These are phyloP conservation scores for Pseudocercospora eumusae DNA, from an alignment of 2,329 filamentous ascomycete species.

Conservation along the genomic window DNA sequence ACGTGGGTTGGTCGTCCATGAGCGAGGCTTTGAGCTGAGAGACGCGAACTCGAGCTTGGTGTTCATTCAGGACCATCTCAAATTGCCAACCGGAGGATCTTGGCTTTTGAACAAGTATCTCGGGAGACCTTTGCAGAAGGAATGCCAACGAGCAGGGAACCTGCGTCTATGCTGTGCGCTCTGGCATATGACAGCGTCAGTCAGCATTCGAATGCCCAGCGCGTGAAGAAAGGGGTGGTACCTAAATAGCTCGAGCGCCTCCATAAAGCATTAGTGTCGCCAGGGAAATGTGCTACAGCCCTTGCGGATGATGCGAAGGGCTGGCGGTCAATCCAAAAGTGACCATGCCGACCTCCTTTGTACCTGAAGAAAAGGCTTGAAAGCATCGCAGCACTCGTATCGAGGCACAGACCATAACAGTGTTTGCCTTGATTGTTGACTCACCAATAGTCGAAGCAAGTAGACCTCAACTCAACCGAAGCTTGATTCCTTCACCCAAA, in stretches of 20 bases:
- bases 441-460: too few species aligned
- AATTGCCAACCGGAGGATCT: background rate
- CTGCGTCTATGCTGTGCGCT: background rate
- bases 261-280: background rate
- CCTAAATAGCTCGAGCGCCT: background rate
- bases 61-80: background rate
- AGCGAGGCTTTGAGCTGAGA: conserved; percentile 15
- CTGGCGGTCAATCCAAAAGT: too few species aligned
- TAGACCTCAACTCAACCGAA: too few species aligned
- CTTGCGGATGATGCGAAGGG: background rate
- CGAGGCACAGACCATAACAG: too few species aligned
- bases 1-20: conserved; percentile 27
- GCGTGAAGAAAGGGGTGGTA: background rate
- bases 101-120: background rate
- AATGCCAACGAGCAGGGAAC: too few species aligned
- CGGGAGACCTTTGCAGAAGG: too few species aligned
- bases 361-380: too few species aligned
- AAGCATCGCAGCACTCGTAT: too few species aligned
- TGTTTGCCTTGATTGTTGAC: too few species aligned
- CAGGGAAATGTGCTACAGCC: background rate
- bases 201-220: background rate
- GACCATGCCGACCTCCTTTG: too few species aligned
- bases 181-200: background rate
- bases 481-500: too few species aligned
- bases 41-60: background rate